Conservation (phyloP, 2,329 filamentous ascomycete species). For the Hortaea werneckii region DNA sequence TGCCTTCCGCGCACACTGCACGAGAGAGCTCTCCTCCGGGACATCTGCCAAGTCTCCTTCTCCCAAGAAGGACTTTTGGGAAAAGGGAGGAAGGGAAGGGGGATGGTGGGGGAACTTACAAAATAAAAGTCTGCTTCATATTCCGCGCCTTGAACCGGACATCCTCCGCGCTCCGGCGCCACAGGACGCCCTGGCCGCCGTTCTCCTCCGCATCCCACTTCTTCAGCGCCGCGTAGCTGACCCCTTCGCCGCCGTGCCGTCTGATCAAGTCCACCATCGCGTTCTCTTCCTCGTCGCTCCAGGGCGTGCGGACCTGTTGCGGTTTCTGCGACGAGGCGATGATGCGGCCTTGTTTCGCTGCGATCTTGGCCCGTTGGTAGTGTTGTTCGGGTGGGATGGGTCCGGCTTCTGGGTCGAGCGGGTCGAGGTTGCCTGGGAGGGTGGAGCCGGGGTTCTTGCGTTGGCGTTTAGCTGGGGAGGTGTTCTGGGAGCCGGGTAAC, state of each 20-base stretch:
- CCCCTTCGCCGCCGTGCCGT: slow-evolving; percentile 28
- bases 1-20: no score
- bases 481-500: neutral
- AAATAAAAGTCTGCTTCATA: slow-evolving; percentile 37
- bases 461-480: slow-evolving; percentile 10
- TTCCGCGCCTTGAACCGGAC: slow-evolving; percentile 39
- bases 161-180: slow-evolving; percentile 40
- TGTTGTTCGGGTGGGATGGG: slow-evolving; percentile 1
- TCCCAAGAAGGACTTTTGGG: neutral
- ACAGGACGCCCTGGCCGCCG: slow-evolving; percentile 21
- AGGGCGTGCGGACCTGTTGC: slow-evolving; percentile 23
- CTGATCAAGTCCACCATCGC: slow-evolving; percentile 41
- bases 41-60: neutral
- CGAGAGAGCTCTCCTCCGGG: no score
- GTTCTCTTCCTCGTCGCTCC: slow-evolving; percentile 26
- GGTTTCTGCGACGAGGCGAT: slow-evolving; percentile 6
- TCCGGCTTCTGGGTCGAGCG: slow-evolving; percentile 5
- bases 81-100: no score
- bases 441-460: slow-evolving; percentile 23
- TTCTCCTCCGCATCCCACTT: slow-evolving; percentile 15
- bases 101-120: slow-evolving; percentile 25
- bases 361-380: slow-evolving; percentile 13
- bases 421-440: slow-evolving; percentile 14
- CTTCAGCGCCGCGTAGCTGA: slow-evolving; percentile 39
- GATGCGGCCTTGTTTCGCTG: slow-evolving; percentile 14